A percentile compares a stretch with the other conserved stretches of the same genome.
Evolutionary conservation across 371 early-diverging fungal species (phyloP).

Genomic region (Parasitella parasitica): DNA sequence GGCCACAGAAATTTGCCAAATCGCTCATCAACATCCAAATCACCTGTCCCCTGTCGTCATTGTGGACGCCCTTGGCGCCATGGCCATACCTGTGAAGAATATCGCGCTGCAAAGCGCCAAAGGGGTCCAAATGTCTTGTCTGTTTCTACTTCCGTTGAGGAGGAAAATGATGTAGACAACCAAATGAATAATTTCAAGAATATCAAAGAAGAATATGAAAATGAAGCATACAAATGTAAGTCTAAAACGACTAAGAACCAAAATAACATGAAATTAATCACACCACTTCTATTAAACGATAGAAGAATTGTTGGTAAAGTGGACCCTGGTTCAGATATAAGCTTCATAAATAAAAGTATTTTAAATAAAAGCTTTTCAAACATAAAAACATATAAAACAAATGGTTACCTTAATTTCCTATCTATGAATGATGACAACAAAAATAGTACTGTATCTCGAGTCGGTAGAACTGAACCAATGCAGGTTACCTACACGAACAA

Average conservation of each 20-base stretch:
- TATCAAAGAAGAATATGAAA: not conserved
- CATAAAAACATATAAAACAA: not conserved
- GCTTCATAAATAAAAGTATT: not conserved
- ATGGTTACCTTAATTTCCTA: conserved; percentile 3
- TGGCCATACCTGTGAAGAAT: not conserved
- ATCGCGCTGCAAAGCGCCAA: not conserved
- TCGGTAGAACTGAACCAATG: conserved; percentile 1
- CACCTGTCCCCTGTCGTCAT: not conserved
- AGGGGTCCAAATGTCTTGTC: not conserved
- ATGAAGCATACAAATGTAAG: not conserved
- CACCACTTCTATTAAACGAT: not conserved
- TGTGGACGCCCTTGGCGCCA: not conserved
- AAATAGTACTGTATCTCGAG: not conserved
- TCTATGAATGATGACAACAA: not conserved
- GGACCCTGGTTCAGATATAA: conserved; percentile 4
- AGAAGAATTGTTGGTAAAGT: not conserved
- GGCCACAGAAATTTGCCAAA: too few relatives aligned
- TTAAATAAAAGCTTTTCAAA: not conserved
- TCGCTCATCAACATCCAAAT: not conserved
- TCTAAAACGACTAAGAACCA: not conserved
- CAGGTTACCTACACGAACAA: not conserved
- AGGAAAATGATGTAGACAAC: not conserved
- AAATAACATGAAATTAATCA: not conserved
- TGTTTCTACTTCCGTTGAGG: not conserved
- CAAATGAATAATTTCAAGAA: not conserved